These are phyloP conservation scores for Suillus plorans DNA, from an alignment of 768 basidiomycete genomes.

Conservation along the genomic window DNA sequence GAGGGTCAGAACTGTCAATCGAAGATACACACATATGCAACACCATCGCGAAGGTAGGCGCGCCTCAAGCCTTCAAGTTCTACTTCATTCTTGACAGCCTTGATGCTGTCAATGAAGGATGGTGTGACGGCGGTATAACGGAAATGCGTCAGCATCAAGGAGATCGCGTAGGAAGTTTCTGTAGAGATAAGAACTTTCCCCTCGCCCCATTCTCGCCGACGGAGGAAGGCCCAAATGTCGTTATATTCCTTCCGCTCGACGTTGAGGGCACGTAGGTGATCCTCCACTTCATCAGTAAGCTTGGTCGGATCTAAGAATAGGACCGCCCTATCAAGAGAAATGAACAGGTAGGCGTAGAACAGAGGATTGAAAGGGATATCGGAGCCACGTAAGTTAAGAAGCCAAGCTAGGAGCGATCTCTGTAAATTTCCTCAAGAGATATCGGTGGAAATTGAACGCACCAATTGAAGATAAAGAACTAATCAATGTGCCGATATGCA, in stretches of 20 bases:
- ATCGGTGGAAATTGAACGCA: conserved; percentile 30
- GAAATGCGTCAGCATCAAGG: conserved; percentile 80
- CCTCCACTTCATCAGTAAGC: conserved; percentile 53
- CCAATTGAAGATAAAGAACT: conserved; percentile 72
- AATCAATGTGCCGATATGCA: conserved; percentile 66
- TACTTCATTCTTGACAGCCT: conserved; percentile 85
- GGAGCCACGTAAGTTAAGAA: conserved; percentile 84
- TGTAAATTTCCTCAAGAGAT: background rate
- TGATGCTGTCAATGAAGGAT: conserved; percentile 71
- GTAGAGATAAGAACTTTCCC: conserved; percentile 77
- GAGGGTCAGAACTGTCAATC: conserved; percentile 9
- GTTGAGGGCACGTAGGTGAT: conserved; percentile 57
- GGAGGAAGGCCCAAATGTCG: conserved; percentile 76
- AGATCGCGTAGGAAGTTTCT: conserved; percentile 79
- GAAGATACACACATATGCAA: conserved; percentile 62
- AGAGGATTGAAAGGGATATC: conserved; percentile 93
- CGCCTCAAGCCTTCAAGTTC: conserved; percentile 81
- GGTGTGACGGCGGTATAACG: conserved; percentile 74
- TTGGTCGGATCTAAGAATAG: conserved; percentile 78
- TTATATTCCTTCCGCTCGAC: conserved; percentile 69
- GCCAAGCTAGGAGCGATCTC: conserved; percentile 55
- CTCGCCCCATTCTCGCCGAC: conserved; percentile 72
- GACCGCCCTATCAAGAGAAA: conserved; percentile 59
- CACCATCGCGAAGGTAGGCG: conserved; percentile 91
- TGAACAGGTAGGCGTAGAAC: conserved; percentile 84